Percentiles rank a stretch among this genome's conserved stretches.
Conservation (phyloP, 805 yeast genomes). For the Cyberlindnera mrakii region DNA sequence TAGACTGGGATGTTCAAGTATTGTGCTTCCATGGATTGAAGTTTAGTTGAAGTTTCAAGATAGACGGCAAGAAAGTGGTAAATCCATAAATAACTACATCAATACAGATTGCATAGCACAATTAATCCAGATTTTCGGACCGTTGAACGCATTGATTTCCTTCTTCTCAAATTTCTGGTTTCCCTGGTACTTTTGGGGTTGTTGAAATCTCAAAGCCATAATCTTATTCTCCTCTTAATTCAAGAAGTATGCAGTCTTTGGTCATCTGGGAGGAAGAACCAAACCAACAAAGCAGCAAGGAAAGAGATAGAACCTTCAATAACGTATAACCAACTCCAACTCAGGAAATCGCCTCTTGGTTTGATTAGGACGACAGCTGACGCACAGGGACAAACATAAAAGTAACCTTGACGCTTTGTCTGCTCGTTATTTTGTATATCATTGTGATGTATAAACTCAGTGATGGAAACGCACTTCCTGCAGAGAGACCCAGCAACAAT, state of each 20-base stretch:
- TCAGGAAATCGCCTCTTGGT: constrained; percentile 22
- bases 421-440: constrained; percentile 32
- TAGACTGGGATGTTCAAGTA: constrained; percentile 36
- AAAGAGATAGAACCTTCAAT: constrained; percentile 34
- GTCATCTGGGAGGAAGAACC: constrained; percentile 29
- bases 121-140: constrained; percentile 28
- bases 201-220: constrained; percentile 23
- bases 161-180: constrained; percentile 24
- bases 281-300: constrained; percentile 21
- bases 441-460: constrained; percentile 31
- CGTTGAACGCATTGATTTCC: constrained; percentile 28
- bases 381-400: constrained; percentile 36
- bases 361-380: constrained; percentile 31
- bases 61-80: constrained; percentile 35
- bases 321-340: constrained; percentile 35
- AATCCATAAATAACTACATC: constrained; percentile 35
- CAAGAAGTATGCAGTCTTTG: constrained; percentile 26
- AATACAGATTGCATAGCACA: constrained; percentile 31
- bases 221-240: constrained; percentile 25
- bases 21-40: constrained; percentile 28
- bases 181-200: constrained; percentile 22
- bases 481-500: constrained; percentile 38
- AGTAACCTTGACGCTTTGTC: constrained; percentile 31
- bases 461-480: constrained; percentile 37
- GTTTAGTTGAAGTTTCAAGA: constrained; percentile 25